Evolutionary conservation across 768 basidiomycete species (phyloP), one percentile per base, ranked within the genome.

Genomic region (Podaxis sp.): DNA sequence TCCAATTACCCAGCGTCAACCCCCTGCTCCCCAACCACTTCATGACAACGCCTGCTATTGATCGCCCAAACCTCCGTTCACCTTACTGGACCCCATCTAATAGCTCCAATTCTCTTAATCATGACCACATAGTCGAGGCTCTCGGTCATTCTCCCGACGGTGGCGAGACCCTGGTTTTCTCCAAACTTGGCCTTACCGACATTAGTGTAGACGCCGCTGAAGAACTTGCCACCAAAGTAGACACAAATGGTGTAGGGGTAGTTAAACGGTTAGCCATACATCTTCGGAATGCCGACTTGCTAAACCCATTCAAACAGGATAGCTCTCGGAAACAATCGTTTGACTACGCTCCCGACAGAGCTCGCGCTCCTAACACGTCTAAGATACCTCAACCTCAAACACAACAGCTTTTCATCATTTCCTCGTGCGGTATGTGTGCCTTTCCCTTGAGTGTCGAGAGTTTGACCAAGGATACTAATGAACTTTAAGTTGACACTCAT

Each of bases 331-430:
- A 84, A 91, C 73, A 99, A 99, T 73, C 85, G 87, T 46, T 80
- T 99, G 27, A 80, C 86, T 50, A 86, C 85, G 2, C 80, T 96
- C 50, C 94, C 94, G 22, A 81, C 80, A 58, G 85, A 87, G 46
- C 93, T 95, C 68, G 82, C 84, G 4, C 80, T 87, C 37, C 74
- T 96, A 56, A 86, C 89, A 43, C 84, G 81, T 64, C 77, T 96
- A 47, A 82, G 93, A 66, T 96, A 96, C 73, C 79, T 96, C 33
- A 95, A 94, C 72, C 82, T 96, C 67, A 90, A 90, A 78, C 85
- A 85, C 72, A 98, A 98, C 70, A 82, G 79, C 58, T 88, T 99
- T 67, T 79, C 87, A 2, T 79, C 82, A 13, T 93, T 99, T 66
- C 97, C 97, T 17, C 84, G 88, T 64, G 94, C 93, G 57, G 95